These are phyloP conservation scores for Sporisorium exsertum DNA, from an alignment of 1,284 basidiomycete species.

Conservation along the genomic window DNA sequence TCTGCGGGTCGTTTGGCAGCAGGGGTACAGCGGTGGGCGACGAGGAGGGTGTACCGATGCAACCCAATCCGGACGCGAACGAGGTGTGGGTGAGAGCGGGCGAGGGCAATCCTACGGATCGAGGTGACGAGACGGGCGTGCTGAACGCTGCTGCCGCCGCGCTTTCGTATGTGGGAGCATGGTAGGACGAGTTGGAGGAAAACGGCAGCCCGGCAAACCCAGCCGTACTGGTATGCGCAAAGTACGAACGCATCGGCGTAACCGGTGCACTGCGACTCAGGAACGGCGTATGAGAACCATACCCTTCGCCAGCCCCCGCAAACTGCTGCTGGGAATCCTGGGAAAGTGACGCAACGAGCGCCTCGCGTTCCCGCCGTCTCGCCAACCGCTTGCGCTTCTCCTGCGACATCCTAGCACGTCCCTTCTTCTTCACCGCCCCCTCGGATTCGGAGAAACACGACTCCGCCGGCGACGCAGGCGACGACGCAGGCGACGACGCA, in stretches of 20 bases:
- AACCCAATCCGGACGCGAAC: not conserved
- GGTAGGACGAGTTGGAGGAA: not conserved
- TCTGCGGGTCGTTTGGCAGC: not conserved
- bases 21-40: constrained; percentile 3
- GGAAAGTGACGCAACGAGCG: constrained; percentile 24
- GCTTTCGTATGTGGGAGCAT: constrained; percentile 1
- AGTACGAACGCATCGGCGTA: constrained; percentile 12
- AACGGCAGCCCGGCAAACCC: constrained; percentile 5
- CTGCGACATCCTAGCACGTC: constrained; percentile 58
- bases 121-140: constrained; percentile 4
- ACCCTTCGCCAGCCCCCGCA: too few species aligned
- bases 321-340: not conserved
- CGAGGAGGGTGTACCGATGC: constrained; percentile 7
- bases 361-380: constrained; percentile 52
- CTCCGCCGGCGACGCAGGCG: constrained; percentile 28
- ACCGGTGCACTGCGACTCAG: constrained; percentile 26
- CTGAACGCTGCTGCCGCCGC: not conserved
- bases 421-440: constrained; percentile 41
- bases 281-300: not conserved
- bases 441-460: constrained; percentile 33
- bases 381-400: constrained; percentile 58
- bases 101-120: constrained; percentile 3
- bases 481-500: constrained; percentile 29
- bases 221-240: not conserved
- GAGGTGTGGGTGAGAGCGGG: constrained; percentile 23